Evolutionary conservation across 2,329 filamentous ascomycete species (phyloP).

Genomic region (Aureobasidium lini): DNA sequence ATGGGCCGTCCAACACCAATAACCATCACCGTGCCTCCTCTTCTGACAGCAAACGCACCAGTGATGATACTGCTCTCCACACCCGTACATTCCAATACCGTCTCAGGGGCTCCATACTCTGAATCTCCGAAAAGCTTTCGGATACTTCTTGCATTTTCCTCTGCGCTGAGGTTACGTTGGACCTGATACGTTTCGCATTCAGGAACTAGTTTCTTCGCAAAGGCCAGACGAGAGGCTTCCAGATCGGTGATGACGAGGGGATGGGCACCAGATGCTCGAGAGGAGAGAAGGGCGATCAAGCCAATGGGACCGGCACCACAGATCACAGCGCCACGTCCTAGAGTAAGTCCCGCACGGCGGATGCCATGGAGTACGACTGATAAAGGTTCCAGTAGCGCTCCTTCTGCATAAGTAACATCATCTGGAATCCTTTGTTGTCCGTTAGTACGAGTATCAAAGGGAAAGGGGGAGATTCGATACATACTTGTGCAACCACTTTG

Average conservation of each 20-base stretch:
- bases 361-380: constrained; percentile 43
- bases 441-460: constrained; percentile 42
- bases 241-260: constrained; percentile 83
- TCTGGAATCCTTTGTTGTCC: constrained; percentile 52
- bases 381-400: constrained; percentile 69
- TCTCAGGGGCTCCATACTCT: constrained; percentile 18
- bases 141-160: constrained; percentile 23
- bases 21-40: constrained; percentile 29
- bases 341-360: constrained; percentile 26
- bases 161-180: constrained; percentile 16
- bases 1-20: constrained; percentile 29
- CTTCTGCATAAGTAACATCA: constrained; percentile 69
- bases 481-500: constrained; percentile 78
- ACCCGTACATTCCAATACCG: constrained; percentile 30
- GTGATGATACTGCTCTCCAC: constrained; percentile 28
- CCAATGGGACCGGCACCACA: constrained; percentile 60
- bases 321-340: constrained; percentile 39
- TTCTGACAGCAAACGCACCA: constrained; percentile 20
- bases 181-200: constrained; percentile 23
- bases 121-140: constrained; percentile 20
- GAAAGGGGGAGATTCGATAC: constrained; percentile 27
- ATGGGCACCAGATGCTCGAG: constrained; percentile 58
- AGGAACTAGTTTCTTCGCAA: constrained; percentile 60
- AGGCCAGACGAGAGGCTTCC: constrained; percentile 66
- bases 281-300: constrained; percentile 50